A percentile compares a stretch with the other conserved stretches of the same genome.
Evolutionary conservation across 345 rosid species (phyloP).

Genomic region (Salix viminalis): DNA sequence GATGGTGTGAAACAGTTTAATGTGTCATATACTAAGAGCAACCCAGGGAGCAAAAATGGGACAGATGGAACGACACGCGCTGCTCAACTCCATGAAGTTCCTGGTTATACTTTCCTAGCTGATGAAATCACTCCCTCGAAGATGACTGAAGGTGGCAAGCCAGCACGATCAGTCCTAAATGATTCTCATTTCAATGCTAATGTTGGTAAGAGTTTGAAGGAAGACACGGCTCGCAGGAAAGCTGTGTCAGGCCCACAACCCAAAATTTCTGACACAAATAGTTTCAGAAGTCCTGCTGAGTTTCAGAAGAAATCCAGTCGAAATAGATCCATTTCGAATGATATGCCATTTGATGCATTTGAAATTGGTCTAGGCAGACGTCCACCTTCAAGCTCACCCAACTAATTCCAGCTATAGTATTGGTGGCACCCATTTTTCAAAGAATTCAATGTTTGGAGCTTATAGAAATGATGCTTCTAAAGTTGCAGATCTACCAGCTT

Average conservation of each 20-base stretch:
- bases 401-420: constrained; percentile 18
- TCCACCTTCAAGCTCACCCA: constrained; percentile 28
- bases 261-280: constrained; percentile 10
- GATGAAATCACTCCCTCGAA: constrained; percentile 35
- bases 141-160: constrained; percentile 27
- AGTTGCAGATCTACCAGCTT: constrained; percentile 48
- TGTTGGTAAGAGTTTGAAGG: constrained; percentile 21
- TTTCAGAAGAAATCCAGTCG: constrained; percentile 25
- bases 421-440: constrained; percentile 20
- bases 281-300: constrained; percentile 17
- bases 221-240: constrained; percentile 26
- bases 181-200: constrained; percentile 18
- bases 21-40: constrained; percentile 39
- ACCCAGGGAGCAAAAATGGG: constrained; percentile 38
- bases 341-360: constrained; percentile 32
- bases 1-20: constrained; percentile 54
- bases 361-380: constrained; percentile 31
- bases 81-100: constrained; percentile 46
- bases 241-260: constrained; percentile 28
- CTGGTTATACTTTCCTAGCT: constrained; percentile 42
- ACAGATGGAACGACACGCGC: constrained; percentile 35
- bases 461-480: constrained; percentile 35
- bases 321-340: constrained; percentile 35
- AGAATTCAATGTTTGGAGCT: constrained; percentile 29
- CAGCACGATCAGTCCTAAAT: constrained; percentile 23